Base-by-base conservation (phyloP, 2,329 filamentous ascomycete genomes). In the Capronia epimyces region DNA sequence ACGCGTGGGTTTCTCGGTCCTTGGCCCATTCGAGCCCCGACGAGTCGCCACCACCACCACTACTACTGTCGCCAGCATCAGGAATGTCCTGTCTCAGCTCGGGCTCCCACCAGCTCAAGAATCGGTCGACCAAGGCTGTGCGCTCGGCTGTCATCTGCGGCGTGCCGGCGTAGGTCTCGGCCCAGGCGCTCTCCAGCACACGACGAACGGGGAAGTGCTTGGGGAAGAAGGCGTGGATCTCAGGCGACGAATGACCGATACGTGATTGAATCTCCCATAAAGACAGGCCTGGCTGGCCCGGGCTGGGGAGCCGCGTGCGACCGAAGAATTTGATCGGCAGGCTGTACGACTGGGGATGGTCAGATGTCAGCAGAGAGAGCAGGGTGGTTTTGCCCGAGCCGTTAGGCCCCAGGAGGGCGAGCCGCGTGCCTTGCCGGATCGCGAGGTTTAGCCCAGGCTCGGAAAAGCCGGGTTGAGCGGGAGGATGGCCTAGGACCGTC, bases 341-440 rank as follows among this genome's bases (percentile, higher is more conserved):
- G 0, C 87, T 88, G 67, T 97, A 98, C 0, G 90, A 83, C 67
- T 97, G 91, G 0, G 93, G 93, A 62, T 98, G 93, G 64, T 98
- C 93, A 1, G 91, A 97, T 53, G 88, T 94, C 52, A 98, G 86
- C 4, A 98, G 77, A 3, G 89, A 93, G 22, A 97, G 79, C 32
- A 98, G 78, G 0, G 93, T 98, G 0, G 93, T 98, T 73, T 98
- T 98, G 15, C 93, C 93, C 0, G 89, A 95, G 10, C 79, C 93
- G 62, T 98, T 97, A 25, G 90, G 86, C 0, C 93, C 93, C 64
- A 98, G 93, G 15, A 97, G 80, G 2, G 87, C 91, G 86, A 89
- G 95, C 56, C 90, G 82, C 65, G 96, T 83, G 20, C 91, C 90
- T 45, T 85, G 80, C 32, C 82, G 80, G 20, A 97, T 83, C 0